Evolutionary conservation across 2,329 filamentous ascomycete species (phyloP), one percentile per base, ranked within the genome.

Genomic region (Fusarium algeriense): DNA sequence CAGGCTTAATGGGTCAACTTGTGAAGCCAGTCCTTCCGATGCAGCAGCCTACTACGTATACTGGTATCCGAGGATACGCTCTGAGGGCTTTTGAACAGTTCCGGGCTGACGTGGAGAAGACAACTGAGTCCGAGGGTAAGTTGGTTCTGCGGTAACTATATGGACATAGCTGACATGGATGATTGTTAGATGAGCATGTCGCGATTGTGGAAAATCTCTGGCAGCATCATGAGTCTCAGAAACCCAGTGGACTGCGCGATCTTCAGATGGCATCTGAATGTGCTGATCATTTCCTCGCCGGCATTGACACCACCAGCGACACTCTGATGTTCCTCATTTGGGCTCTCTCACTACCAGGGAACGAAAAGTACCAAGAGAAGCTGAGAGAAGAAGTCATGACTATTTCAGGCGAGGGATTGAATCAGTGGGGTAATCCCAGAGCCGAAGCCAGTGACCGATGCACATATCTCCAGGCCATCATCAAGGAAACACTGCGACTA

Each of bases 281-380:
- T 15, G 85, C 86, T 2, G 86, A 88, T 58, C 86, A 88, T 63
- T 80, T 88, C 15, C 78, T 85, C 1, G 86, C 86, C 0, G 86
- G 85, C 0, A 85, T 87, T 13, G 84, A 88, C 61, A 88, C 86
- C 1, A 87, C 85, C 1, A 84, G 84, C 28, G 85, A 88, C 53
- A 85, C 85, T 0, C 64, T 86, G 3, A 86, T 86, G 81, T 87
- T 86, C 63, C 74, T 83, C 0, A 77, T 88, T 17, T 87, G 84
- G 83, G 77, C 82, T 0, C 79, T 88, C 2, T 88, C 86, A 0
- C 78, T 80, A 2, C 83, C 82, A 0, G 78, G 81, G 35, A 80
- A 86, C 53, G 56, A 71, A 8, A 59, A 67, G 11, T 83, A 81
- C n/a, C 86, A 89, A 72, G 69, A 83, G 2, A 81, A 78, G 12